A percentile compares a stretch with the other conserved stretches of the same genome.
phyloP scores from a whole-genome alignment of 345 rosid genomes.

The Euphorbia lathyris region DNA sequence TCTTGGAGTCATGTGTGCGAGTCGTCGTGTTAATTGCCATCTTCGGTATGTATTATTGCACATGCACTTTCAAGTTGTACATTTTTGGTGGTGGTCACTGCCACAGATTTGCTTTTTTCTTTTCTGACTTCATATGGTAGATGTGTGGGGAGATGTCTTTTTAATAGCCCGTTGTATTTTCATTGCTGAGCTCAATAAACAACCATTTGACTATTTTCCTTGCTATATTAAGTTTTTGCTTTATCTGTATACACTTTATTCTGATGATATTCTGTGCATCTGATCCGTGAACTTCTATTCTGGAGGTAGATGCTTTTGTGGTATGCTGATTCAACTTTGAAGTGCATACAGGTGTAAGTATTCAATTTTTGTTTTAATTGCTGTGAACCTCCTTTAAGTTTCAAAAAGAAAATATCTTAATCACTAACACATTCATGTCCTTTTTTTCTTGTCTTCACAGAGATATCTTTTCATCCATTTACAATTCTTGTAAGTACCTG shows the following conservation, averaged over 20 bases:
- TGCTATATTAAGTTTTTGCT: slow-evolving; percentile 3
- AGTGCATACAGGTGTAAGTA: slow-evolving; percentile 40
- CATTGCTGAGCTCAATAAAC: neutral
- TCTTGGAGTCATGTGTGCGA: neutral
- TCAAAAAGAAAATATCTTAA: neutral
- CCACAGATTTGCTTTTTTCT: neutral
- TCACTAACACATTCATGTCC: slow-evolving; percentile 20
- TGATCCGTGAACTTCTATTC: slow-evolving; percentile 52
- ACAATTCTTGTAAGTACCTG: slow-evolving; percentile 43
- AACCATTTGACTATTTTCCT: neutral
- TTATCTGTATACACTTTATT: slow-evolving; percentile 9
- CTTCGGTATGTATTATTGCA: neutral
- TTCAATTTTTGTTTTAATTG: neutral
- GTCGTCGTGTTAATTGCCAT: neutral
- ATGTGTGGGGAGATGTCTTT: neutral
- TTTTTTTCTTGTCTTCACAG: slow-evolving; percentile 26
- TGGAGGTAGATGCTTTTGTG: slow-evolving; percentile 54
- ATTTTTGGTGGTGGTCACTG: neutral
- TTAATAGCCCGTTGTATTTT: too few species aligned
- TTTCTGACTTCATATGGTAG: neutral
- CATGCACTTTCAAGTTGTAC: neutral
- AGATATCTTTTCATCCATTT: slow-evolving; percentile 29
- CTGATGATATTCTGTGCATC: slow-evolving; percentile 52
- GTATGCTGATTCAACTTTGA: slow-evolving; percentile 34
- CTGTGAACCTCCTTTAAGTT: neutral